Conservation (phyloP, 306 rosid genomes). For the Trifolium repens region DNA sequence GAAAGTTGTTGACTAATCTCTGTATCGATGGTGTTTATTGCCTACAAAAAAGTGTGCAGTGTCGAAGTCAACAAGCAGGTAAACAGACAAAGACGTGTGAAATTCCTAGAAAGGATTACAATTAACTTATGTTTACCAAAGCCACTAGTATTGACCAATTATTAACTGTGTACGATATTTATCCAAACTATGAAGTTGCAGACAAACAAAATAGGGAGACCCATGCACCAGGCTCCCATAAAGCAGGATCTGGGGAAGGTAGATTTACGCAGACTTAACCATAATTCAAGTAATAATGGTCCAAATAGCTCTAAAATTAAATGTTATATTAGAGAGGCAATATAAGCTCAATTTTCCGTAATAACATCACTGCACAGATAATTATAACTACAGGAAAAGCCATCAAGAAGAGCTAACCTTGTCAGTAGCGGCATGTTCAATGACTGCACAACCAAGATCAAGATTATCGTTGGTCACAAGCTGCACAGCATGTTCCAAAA, state of each 20-base stretch:
- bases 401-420: slow-evolving; percentile 66
- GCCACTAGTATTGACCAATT: background rate
- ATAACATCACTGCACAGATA: background rate
- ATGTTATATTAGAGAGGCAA: slow-evolving; percentile 8
- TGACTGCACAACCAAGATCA: slow-evolving; percentile 97
- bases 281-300: slow-evolving; percentile 2
- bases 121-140: slow-evolving; percentile 8
- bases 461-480: slow-evolving; percentile 96
- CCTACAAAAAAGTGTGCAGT: slow-evolving; percentile 55
- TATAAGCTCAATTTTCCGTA: slow-evolving; percentile 8
- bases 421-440: slow-evolving; percentile 97
- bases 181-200: background rate
- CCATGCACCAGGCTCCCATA: background rate
- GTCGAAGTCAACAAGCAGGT: slow-evolving; percentile 21
- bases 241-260: background rate
- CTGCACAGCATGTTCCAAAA: slow-evolving; percentile 92
- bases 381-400: slow-evolving; percentile 20
- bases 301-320: background rate
- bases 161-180: background rate
- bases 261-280: background rate
- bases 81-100: background rate
- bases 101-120: background rate
- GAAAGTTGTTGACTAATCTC: slow-evolving; percentile 88
- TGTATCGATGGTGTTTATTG: slow-evolving; percentile 80
- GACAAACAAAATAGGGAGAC: background rate